These are phyloP conservation scores for Fusarium longipes DNA, from an alignment of 2,329 filamentous ascomycete genomes.

Conservation along the genomic window DNA sequence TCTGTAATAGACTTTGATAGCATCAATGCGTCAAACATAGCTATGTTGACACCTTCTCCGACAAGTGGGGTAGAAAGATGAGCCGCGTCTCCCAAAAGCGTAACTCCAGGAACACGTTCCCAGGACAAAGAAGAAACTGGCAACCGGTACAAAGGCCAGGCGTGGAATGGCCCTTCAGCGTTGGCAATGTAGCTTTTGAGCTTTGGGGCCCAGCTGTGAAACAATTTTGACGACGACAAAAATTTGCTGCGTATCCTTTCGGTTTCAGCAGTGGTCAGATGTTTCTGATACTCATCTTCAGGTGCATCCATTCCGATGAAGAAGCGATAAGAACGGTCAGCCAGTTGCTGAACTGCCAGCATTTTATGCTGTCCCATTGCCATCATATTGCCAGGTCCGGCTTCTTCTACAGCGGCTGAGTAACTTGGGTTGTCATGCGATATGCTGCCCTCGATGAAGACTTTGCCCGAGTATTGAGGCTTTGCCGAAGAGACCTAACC, in stretches of 20 bases:
- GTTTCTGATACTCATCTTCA: neutral
- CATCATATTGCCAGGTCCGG: conserved; percentile 5
- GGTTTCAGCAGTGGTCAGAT: neutral
- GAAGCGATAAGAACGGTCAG: conserved; percentile 2
- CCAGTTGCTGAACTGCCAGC: conserved; percentile 1
- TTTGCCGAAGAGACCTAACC: conserved; percentile 18
- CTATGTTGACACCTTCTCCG: conserved; percentile 66
- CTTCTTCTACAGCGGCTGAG: neutral
- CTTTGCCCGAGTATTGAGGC: conserved; percentile 11
- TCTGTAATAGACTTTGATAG: conserved; percentile 51
- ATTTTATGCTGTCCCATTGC: conserved; percentile 7
- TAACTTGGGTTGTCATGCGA: neutral
- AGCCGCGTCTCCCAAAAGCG: conserved; percentile 66
- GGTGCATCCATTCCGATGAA: conserved; percentile 6
- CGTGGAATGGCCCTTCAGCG: conserved; percentile 27
- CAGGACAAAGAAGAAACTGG: conserved; percentile 56
- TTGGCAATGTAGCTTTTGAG: conserved; percentile 47
- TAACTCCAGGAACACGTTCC: conserved; percentile 55
- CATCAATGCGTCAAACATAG: conserved; percentile 62
- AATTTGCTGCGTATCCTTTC: conserved; percentile 18
- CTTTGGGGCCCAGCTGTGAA: conserved; percentile 43
- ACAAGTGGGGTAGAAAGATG: conserved; percentile 64
- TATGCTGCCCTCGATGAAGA: conserved; percentile 15
- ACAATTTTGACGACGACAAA: conserved; percentile 35
- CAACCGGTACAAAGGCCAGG: conserved; percentile 52